Conservation (phyloP, 2,329 filamentous ascomycete species). For the Trichoderma citrinoviride region DNA sequence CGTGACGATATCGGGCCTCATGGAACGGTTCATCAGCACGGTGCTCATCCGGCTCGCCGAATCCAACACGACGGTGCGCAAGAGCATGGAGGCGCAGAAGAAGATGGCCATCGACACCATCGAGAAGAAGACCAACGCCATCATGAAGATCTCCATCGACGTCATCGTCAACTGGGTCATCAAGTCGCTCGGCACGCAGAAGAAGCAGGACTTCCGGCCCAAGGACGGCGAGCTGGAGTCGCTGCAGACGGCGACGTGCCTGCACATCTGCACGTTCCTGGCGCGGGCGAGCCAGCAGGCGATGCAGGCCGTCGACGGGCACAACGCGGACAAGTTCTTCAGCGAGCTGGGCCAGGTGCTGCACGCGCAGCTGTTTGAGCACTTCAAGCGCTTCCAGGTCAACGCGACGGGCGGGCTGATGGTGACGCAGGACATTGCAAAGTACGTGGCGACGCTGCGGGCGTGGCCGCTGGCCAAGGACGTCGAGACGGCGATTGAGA, state of each 20-base stretch:
- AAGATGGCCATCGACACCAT: slow-evolving; percentile 70
- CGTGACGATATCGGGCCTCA: slow-evolving; percentile 86
- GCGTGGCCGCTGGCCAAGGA: slow-evolving; percentile 75
- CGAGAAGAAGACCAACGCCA: slow-evolving; percentile 74
- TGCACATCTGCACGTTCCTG: slow-evolving; percentile 77
- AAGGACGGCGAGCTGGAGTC: slow-evolving; percentile 76
- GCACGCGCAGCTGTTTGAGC: slow-evolving; percentile 76
- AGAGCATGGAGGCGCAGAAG: slow-evolving; percentile 83
- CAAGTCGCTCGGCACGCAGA: slow-evolving; percentile 71
- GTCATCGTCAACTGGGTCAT: slow-evolving; percentile 74
- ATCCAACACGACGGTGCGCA: slow-evolving; percentile 82
- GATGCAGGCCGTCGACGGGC: slow-evolving; percentile 70
- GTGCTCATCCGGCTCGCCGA: slow-evolving; percentile 88
- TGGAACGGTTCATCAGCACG: slow-evolving; percentile 87
- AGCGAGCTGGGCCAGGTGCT: slow-evolving; percentile 80
- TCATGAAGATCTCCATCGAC: slow-evolving; percentile 57
- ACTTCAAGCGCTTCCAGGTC: slow-evolving; percentile 92
- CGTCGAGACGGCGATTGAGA: slow-evolving; percentile 69
- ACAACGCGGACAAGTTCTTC: slow-evolving; percentile 78
- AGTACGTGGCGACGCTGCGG: slow-evolving; percentile 82
- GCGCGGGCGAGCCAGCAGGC: slow-evolving; percentile 62
- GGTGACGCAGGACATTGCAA: slow-evolving; percentile 93
- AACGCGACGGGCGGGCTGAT: slow-evolving; percentile 91
- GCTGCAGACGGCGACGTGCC: slow-evolving; percentile 83
- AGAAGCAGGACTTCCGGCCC: slow-evolving; percentile 88